Conservation (phyloP, 768 basidiomycete species). For the Lyophyllum atratum region DNA sequence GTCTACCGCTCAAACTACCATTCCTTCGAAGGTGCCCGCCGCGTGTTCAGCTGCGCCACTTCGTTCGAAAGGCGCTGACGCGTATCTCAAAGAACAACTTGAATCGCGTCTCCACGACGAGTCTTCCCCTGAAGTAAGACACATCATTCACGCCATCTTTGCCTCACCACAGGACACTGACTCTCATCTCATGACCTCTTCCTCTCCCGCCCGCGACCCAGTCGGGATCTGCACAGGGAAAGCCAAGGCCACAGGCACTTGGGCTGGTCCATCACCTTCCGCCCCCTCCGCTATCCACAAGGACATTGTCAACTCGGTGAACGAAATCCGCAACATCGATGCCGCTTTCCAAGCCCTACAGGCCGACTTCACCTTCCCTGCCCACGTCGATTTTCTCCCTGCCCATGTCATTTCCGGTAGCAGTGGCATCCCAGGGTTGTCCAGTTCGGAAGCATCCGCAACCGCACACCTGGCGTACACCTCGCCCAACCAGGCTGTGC, state of each 20-base stretch:
- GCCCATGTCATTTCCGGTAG: conserved; percentile 33
- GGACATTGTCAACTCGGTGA: conserved; percentile 35
- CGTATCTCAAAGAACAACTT: conserved; percentile 29
- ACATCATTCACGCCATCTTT: conserved; percentile 42
- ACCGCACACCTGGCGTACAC: conserved; percentile 55
- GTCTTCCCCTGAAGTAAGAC: conserved; percentile 32
- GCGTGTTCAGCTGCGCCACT: background rate
- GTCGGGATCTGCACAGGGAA: conserved; percentile 35
- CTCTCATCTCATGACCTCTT: background rate
- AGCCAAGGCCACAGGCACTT: conserved; percentile 24
- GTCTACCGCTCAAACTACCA: background rate
- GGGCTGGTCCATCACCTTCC: conserved; percentile 12
- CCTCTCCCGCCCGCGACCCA: background rate
- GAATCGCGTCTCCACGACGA: conserved; percentile 32
- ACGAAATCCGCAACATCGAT: conserved; percentile 42
- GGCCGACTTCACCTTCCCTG: conserved; percentile 40
- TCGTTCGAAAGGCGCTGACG: conserved; percentile 5
- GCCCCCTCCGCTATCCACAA: conserved; percentile 26
- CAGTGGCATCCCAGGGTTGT: conserved; percentile 17
- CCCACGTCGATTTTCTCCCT: conserved; percentile 41
- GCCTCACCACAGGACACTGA: conserved; percentile 31
- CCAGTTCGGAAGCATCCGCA: conserved; percentile 20
- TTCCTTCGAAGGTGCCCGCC: background rate
- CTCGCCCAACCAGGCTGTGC: conserved; percentile 57
- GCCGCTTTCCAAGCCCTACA: conserved; percentile 37